These are phyloP conservation scores for Barnettozyma populi DNA, from an alignment of 805 yeast species.

Conservation along the genomic window DNA sequence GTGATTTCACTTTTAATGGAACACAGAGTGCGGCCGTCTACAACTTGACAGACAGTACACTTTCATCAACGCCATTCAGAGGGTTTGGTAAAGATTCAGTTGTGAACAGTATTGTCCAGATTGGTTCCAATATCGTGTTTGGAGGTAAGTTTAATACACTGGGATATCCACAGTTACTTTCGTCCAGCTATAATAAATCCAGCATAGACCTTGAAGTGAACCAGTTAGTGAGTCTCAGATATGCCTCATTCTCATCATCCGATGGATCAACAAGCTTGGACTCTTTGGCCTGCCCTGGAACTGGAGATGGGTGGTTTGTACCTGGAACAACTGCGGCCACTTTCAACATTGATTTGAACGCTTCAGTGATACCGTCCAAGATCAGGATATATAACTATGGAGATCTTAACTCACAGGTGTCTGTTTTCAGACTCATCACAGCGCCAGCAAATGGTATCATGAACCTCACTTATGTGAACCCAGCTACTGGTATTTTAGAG, in stretches of 20 bases:
- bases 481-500: conserved; percentile 47
- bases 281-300: conserved; percentile 45
- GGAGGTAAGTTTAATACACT: conserved; percentile 67
- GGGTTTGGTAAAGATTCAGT: conserved; percentile 64
- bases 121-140: conserved; percentile 56
- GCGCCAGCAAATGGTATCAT: conserved; percentile 82
- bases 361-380: conserved; percentile 58
- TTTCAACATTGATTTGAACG: conserved; percentile 58
- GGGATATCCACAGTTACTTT: conserved; percentile 24
- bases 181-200: conserved; percentile 33
- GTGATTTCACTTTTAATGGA: conserved; percentile 52
- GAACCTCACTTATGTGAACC: conserved; percentile 85
- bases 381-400: conserved; percentile 64
- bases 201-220: conserved; percentile 44
- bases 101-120: conserved; percentile 57
- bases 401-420: conserved; percentile 38
- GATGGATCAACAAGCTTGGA: conserved; percentile 30
- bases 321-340: conserved; percentile 48
- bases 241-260: conserved; percentile 46
- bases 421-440: conserved; percentile 67
- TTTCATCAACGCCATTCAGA: conserved; percentile 55
- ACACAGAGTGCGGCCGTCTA: conserved; percentile 62
- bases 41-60: conserved; percentile 37
- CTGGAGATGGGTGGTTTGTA: conserved; percentile 49
- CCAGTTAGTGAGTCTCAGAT: conserved; percentile 54